These are phyloP conservation scores for Fusarium newnesense DNA, from an alignment of 2,329 filamentous ascomycete genomes.

Conservation along the genomic window DNA sequence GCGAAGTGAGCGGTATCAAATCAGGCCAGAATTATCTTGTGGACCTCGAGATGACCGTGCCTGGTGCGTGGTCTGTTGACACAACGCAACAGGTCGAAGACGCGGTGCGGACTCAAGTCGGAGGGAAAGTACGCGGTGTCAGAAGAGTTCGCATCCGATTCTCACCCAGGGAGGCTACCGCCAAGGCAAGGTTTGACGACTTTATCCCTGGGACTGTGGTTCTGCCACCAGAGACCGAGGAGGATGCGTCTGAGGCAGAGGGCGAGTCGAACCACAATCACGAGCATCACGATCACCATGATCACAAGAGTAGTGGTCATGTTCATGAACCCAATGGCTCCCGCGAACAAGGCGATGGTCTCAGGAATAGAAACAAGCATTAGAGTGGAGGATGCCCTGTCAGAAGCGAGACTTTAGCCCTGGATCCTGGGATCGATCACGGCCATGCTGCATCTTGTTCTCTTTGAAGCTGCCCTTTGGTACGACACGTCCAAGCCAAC, in stretches of 20 bases:
- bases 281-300: constrained; percentile 49
- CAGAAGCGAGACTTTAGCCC: constrained; percentile 6
- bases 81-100: constrained; percentile 78
- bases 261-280: constrained; percentile 48
- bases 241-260: constrained; percentile 47
- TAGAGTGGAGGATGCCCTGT: constrained; percentile 25
- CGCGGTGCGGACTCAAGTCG: constrained; percentile 76
- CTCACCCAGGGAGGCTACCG: constrained; percentile 71
- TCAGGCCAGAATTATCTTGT: constrained; percentile 96
- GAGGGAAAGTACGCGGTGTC: constrained; percentile 82
- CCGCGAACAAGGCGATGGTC: constrained; percentile 37
- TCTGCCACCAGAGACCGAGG: constrained; percentile 69
- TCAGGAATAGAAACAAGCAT: constrained; percentile 46
- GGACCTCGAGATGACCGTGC: constrained; percentile 87
- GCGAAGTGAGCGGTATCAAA: constrained; percentile 89
- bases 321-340: constrained; percentile 25
- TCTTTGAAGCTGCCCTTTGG: background rate
- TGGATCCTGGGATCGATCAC: constrained; percentile 5
- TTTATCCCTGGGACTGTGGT: constrained; percentile 76
- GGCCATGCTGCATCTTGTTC: constrained; percentile 3
- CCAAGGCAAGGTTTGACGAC: constrained; percentile 76
- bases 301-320: constrained; percentile 44
- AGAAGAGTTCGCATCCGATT: constrained; percentile 87
- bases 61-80: constrained; percentile 78
- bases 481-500: constrained; percentile 2